Evolutionary conservation across 495 filamentous ascomycete genomes (phyloP), one percentile per base, ranked within the genome.

Genomic region (Aspergillus cavernicola): DNA sequence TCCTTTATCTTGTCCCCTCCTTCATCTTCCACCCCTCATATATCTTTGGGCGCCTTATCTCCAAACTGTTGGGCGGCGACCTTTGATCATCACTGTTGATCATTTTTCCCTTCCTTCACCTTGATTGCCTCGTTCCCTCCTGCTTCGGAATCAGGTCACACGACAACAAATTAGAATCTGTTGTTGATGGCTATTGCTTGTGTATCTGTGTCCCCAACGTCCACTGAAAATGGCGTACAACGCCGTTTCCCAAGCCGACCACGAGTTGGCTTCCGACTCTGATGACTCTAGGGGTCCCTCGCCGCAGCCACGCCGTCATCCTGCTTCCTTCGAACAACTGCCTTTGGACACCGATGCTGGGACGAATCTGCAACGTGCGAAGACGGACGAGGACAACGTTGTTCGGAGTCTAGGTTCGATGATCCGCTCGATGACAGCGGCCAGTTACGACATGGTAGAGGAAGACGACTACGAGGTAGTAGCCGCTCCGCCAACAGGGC

Each of bases 401-500:
- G 52, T 69, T 15, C 45, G 58, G 22, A 50, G 52, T n/a, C 50
- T 74, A 31, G 60, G 64, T 33, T 72, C 68, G n/a, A 66, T 73
- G 57, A 69, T 74, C 58, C 66, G 66, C 32, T 74, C 74, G 23
- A 68, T 72, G 68, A 71, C 67, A 41, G 63, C 68, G 33, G 56
- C 69, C 13, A 73, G 61, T 53, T 77, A 77, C 60, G 74, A 76
- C 31, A 58, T 75, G 42, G 66, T 76, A 35, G 74, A 77, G 52
- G 72, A 68, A 28, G 73, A 77, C 56, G 73, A 76, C 61, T 75
- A 76, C 51, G 67, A 68, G 15, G 38, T 55, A 12, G 49, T 52
- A 47, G 67, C 63, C 59, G 66, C 67, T 68, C 66, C 56, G 53
- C 44, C 65, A 56, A 57, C 53, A 45, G 44, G 55, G 36, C 62